Base-by-base conservation (phyloP, 768 basidiomycete genomes). In the Tylopilus felleus region DNA sequence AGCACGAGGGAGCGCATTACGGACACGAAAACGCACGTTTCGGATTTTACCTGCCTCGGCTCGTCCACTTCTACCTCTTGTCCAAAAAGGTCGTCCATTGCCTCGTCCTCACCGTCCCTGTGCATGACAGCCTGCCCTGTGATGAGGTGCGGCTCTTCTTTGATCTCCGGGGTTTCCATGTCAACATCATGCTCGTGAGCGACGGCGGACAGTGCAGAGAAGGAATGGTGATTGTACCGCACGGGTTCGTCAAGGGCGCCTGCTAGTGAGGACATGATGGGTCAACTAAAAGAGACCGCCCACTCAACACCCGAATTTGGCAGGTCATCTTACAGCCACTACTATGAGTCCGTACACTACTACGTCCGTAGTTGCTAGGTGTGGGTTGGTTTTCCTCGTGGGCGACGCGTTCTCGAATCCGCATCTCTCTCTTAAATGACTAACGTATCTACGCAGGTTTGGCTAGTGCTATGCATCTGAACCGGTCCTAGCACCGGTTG, bases 11-110 rank as follows among this genome's bases (percentile, higher is more conserved):
- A 46, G 61, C 59, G 12, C 31, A 44, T 49, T 48, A 49, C 16
- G 57, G 23, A 43, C 10, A 45, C 46, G 55, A 53, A 41, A 38
- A 14, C 52, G 58, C 57, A 85, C 84, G 76, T 77, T 56, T 75
- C 76, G 52, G 71, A 78, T 59, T 80, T 81, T 52, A 75, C 70
- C 35, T 77, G 63, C 53, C 62, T 62, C 33, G 53, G 47, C 28
- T 65, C 74, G 13, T 78, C 73, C 16, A 60, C 66, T 16, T 76
- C 83, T 41, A 80, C 77, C 50, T 89, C 88, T 57, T 86, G 83
- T 31, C 88, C 90, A 66, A 92, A 92, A 51, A 92, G 80, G 68
- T 91, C 89, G 57, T 82, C 80, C 84, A 90, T 87, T 55, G 80
- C 80, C 59, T 82, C 80, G 58, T 85, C 76, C 61, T 61, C 46